Percentiles rank a stretch among this genome's conserved stretches.
phyloP scores from a whole-genome alignment of 768 basidiomycete genomes.

The Podaxis rugospora region DNA sequence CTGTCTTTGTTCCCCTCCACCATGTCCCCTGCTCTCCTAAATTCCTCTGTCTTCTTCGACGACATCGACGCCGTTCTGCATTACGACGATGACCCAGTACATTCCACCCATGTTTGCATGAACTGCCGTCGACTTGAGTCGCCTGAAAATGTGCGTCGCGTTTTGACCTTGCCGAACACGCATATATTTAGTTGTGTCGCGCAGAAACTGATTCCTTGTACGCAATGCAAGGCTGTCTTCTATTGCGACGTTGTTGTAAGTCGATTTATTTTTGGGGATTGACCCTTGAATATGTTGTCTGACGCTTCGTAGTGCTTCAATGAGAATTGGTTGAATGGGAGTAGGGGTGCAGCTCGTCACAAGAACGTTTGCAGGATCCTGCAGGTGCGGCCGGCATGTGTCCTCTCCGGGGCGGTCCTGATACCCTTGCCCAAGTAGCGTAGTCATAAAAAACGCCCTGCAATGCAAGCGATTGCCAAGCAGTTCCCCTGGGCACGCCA shows the following conservation, averaged over 20 bases:
- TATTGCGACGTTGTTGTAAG: slow-evolving; percentile 11
- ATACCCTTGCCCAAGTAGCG: neutral
- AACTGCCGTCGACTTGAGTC: slow-evolving; percentile 9
- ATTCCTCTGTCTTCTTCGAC: slow-evolving; percentile 7
- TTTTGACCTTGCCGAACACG: neutral
- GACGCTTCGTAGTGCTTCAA: neutral
- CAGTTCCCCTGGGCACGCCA: slow-evolving; percentile 22
- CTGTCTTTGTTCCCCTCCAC: neutral
- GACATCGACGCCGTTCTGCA: slow-evolving; percentile 4
- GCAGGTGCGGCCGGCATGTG: neutral
- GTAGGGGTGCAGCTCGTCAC: neutral
- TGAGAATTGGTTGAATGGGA: slow-evolving; percentile 3
- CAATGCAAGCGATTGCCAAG: slow-evolving; percentile 16
- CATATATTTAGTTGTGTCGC: neutral
- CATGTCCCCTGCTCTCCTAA: slow-evolving; percentile 7
- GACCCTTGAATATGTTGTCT: neutral
- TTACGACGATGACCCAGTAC: slow-evolving; percentile 7
- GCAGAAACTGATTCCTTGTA: slow-evolving; percentile 8
- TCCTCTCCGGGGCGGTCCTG: neutral
- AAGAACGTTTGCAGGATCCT: slow-evolving; percentile 3
- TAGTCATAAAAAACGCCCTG: slow-evolving; percentile 7
- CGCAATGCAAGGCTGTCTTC: slow-evolving; percentile 8
- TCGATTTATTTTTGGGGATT: neutral
- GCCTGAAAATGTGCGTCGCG: neutral
- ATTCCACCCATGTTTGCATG: slow-evolving; percentile 8